Evolutionary conservation across 1,139 yeast genomes (phyloP).

Genomic region (Candida pseudocylindracea): DNA sequence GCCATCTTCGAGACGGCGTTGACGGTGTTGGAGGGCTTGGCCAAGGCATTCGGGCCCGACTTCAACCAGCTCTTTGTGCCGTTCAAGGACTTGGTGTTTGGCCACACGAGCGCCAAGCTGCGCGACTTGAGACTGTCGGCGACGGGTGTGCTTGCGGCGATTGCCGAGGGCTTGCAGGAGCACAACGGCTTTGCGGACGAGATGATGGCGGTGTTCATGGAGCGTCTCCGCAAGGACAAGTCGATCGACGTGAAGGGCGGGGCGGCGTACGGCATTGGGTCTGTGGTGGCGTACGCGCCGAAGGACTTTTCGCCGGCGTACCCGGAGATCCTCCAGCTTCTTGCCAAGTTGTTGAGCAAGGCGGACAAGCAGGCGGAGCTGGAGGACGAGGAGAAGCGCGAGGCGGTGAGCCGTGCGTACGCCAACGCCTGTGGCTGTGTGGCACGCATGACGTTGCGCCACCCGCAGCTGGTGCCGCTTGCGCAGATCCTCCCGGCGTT

Average conservation of each 20-base stretch:
- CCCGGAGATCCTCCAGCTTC: constrained; percentile 47
- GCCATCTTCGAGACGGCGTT: constrained; percentile 66
- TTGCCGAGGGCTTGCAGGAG: constrained; percentile 52
- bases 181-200: constrained; percentile 48
- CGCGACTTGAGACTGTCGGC: constrained; percentile 63
- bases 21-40: constrained; percentile 62
- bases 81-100: constrained; percentile 44
- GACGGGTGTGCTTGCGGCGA: constrained; percentile 81
- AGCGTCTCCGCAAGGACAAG: constrained; percentile 51
- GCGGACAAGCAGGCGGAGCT: constrained; percentile 50
- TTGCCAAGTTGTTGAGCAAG: constrained; percentile 60
- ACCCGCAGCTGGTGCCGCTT: constrained; percentile 55
- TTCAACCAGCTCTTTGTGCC: constrained; percentile 52
- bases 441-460: constrained; percentile 68
- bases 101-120: constrained; percentile 40
- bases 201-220: constrained; percentile 44
- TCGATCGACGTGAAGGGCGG: constrained; percentile 84
- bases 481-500: constrained; percentile 62
- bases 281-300: constrained; percentile 39
- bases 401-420: constrained; percentile 61
- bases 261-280: constrained; percentile 91
- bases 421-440: constrained; percentile 98
- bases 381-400: constrained; percentile 63
- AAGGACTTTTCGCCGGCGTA: constrained; percentile 41
- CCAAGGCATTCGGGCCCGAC: constrained; percentile 54